phyloP scores from a whole-genome alignment of 352 stramenopile species.

The Phytophthora idaei region DNA sequence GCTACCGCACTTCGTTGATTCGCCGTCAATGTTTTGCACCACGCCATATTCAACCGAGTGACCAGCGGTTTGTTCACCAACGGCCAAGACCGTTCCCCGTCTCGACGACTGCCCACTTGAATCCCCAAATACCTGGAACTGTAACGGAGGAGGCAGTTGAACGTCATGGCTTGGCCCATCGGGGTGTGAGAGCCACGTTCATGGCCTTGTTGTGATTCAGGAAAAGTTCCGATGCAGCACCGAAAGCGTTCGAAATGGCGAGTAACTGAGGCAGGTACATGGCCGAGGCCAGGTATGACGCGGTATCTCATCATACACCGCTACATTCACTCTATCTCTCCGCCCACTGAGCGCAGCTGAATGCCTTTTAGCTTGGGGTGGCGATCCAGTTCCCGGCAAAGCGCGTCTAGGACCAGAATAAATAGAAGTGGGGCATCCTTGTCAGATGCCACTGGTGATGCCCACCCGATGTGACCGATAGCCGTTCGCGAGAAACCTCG shows the following conservation, averaged over 20 bases:
- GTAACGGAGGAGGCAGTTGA: neutral
- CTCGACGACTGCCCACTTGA: neutral
- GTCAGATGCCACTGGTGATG: constrained; percentile 9
- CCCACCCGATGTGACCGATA: neutral
- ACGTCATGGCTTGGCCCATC: no score
- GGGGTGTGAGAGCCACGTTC: no score
- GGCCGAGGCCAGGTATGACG: neutral
- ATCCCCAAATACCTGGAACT: neutral
- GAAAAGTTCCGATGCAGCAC: neutral
- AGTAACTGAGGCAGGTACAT: neutral
- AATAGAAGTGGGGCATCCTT: constrained; percentile 16
- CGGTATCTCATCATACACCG: neutral
- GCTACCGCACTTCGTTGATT: constrained; percentile 7
- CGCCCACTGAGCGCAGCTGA: neutral
- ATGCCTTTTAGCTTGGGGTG: neutral
- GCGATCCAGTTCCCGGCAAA: neutral
- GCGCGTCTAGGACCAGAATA: constrained; percentile 2
- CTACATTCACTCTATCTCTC: neutral
- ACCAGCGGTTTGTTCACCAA: neutral
- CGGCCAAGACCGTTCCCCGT: neutral
- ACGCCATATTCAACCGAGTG: neutral
- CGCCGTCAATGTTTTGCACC: neutral
- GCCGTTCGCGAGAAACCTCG: neutral
- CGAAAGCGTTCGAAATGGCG: neutral
- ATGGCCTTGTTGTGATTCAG: no score